Base-by-base conservation (phyloP, 2,329 filamentous ascomycete species). In the Nemania sp. region DNA sequence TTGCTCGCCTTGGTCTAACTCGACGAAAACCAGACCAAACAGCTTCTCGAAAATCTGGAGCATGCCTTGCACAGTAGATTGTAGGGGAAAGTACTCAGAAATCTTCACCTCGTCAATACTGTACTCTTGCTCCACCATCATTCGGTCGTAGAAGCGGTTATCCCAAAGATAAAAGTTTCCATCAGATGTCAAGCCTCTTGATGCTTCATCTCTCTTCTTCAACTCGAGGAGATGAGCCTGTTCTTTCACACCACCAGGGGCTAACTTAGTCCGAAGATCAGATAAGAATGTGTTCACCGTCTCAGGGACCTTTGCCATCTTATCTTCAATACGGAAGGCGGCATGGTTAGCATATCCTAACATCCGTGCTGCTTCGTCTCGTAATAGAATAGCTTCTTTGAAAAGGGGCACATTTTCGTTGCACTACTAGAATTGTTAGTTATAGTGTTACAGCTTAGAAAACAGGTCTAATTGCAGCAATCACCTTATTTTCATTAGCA, bases 151-250 rank as follows among this genome's bases (percentile, higher is more conserved):
- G 81, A 89, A 96, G 49, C 91, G 86, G 76, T 92, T 87, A 73
- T 96, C 93, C 93, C 93, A 96, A 47, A 94, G 87, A 79, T 92
- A 95, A 79, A 94, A 93, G 73, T 89, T 89, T 56, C 87, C 88
- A 73, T 93, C 90, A 62, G 87, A 86, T 2, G 84, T 80, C 7
- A 89, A 73, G 8, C 87, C 87, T 27, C 89, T 86, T 22, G 86
- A 82, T 73, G 88, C 85, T 62, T 88, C 84, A 72, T 94, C 90
- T 62, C 86, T 83, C 81, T 92, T 89, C 86, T 96, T 96, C 73
- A 94, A 83, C 71, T 88, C 86, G 69, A 91, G 84, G n/a, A 97
- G 83, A 74, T 90, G 89, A 52, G 86, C 83, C 49, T 89, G 88
- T 80, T 96, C 93, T 78, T 90, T 89, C 65, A 85, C 81, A 26